Percentiles rank a stretch among this genome's conserved stretches.
phyloP scores from a whole-genome alignment of 73 alveolate species.

The Paramecium biaurelia region DNA sequence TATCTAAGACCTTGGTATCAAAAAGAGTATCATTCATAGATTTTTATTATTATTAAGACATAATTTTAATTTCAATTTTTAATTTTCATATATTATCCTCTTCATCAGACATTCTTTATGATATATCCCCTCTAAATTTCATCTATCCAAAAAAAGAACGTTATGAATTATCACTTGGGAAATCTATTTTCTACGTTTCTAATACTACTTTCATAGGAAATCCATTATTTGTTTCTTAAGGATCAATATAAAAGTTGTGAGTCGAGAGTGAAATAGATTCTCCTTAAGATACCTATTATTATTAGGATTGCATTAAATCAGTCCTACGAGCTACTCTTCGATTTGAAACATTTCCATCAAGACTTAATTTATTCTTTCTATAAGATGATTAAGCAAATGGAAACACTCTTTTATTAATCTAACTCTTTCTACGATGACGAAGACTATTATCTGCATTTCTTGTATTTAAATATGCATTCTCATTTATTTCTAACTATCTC shows the following conservation, averaged over 20 bases:
- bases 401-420: neutral
- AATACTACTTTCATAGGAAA: neutral
- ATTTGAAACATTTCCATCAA: neutral
- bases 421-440: neutral
- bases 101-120: neutral
- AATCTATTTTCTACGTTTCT: slow-evolving; percentile 11
- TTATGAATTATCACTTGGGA: neutral
- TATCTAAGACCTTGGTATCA: slow-evolving; percentile 16
- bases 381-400: neutral
- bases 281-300: neutral
- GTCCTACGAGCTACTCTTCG: neutral
- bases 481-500: neutral
- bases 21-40: slow-evolving; percentile 40
- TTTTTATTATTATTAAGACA: slow-evolving; percentile 15
- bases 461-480: neutral
- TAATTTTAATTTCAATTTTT: neutral
- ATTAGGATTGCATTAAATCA: neutral
- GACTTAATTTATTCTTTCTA: neutral
- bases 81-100: neutral
- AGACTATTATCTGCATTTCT: neutral
- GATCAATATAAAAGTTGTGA: slow-evolving; percentile 18
- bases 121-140: neutral
- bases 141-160: neutral
- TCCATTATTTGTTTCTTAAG: neutral
- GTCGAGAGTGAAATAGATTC: neutral